Conservation (phyloP, 768 basidiomycete species). For the Inosperma sp. region DNA sequence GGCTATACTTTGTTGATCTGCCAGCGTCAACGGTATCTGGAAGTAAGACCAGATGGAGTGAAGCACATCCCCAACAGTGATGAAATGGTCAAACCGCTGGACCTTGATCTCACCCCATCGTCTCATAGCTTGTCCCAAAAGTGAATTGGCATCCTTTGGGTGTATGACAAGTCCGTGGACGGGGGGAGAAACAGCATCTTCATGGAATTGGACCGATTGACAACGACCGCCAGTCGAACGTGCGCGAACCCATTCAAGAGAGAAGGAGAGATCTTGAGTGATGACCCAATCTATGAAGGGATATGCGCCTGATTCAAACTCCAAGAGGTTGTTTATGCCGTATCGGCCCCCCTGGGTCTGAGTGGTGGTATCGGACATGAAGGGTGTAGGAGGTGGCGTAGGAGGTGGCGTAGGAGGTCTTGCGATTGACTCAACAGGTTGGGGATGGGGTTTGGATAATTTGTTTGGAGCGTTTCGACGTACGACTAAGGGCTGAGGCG, state of each 20-base stretch:
- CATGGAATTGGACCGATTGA: not conserved
- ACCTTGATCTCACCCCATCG: conserved; percentile 11
- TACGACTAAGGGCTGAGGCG: too few species aligned
- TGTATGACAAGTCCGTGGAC: not conserved
- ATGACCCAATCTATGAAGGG: conserved; percentile 6
- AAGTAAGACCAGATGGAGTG: conserved; percentile 13
- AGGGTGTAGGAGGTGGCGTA: too few species aligned
- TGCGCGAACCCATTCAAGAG: not conserved
- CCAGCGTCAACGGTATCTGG: conserved; percentile 4
- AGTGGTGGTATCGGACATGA: too few species aligned
- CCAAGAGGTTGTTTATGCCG: conserved; percentile 6
- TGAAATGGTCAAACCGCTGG: conserved; percentile 3
- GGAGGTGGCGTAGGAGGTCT: too few species aligned
- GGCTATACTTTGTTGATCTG: not conserved
- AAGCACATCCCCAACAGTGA: conserved; percentile 8
- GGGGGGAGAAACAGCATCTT: conserved; percentile 1
- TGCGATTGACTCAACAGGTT: too few species aligned
- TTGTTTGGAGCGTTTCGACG: too few species aligned
- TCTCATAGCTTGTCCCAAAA: conserved; percentile 2
- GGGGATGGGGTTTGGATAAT: too few species aligned
- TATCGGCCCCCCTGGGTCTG: too few species aligned
- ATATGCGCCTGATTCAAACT: not conserved
- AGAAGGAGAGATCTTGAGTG: not conserved
- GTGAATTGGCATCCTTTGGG: not conserved
- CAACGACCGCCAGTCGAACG: not conserved